A percentile compares a stretch with the other conserved stretches of the same genome.
These are phyloP conservation scores for Ceratobasidium sp. DNA, from an alignment of 1,284 basidiomycete genomes.

Conservation along the genomic window DNA sequence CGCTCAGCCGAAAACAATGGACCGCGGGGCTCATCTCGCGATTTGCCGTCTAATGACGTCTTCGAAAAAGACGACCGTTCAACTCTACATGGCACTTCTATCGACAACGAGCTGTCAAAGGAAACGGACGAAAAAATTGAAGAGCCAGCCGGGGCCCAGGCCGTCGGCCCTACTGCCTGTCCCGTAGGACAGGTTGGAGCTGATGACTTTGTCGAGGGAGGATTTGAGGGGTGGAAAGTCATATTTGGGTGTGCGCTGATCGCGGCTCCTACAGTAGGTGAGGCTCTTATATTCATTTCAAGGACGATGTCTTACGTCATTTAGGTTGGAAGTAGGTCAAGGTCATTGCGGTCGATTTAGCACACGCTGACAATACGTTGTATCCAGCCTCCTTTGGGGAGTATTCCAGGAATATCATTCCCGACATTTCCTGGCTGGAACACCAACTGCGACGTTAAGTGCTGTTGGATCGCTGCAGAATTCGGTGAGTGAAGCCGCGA, in stretches of 20 bases:
- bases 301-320: neutral
- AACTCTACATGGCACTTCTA: slow-evolving; percentile 8
- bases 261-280: slow-evolving; percentile 26
- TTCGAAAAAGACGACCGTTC: slow-evolving; percentile 30
- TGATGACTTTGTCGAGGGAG: slow-evolving; percentile 36
- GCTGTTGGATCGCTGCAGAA: slow-evolving; percentile 47
- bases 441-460: slow-evolving; percentile 45
- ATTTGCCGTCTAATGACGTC: neutral
- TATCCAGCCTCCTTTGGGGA: slow-evolving; percentile 47
- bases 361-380: neutral
- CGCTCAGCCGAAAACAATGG: neutral
- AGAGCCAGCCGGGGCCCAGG: slow-evolving; percentile 3
- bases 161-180: slow-evolving; percentile 1
- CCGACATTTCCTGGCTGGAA: slow-evolving; percentile 46
- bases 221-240: slow-evolving; percentile 38
- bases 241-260: slow-evolving; percentile 35
- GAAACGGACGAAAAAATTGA: slow-evolving; percentile 20
- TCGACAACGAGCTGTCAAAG: neutral
- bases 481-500: slow-evolving; percentile 30
- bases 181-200: slow-evolving; percentile 2
- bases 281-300: neutral
- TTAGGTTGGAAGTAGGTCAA: slow-evolving; percentile 27
- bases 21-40: neutral
- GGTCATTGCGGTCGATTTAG: neutral
- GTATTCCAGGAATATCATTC: slow-evolving; percentile 49